These are phyloP conservation scores for Hanseniaspora vineae DNA, from an alignment of 805 yeast genomes.

Conservation along the genomic window DNA sequence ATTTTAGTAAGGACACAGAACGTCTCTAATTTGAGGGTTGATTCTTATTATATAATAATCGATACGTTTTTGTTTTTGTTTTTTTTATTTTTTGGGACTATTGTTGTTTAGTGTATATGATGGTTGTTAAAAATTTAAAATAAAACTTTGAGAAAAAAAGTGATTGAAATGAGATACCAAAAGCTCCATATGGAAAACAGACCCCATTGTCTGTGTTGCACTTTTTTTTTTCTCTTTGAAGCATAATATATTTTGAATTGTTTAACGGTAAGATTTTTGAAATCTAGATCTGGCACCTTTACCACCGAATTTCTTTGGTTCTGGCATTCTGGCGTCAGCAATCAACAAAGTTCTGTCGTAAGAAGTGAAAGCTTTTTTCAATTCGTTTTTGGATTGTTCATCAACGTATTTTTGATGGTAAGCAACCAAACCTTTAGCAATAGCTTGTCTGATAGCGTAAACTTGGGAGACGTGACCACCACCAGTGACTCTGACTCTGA, in stretches of 20 bases:
- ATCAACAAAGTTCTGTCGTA: slow-evolving; percentile 99
- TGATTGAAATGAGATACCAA: neutral
- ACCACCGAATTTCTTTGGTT: slow-evolving; percentile 99
- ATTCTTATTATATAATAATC: too few relatives aligned
- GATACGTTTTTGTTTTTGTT: too few relatives aligned
- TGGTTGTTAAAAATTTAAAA: too few relatives aligned
- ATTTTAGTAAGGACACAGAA: too few relatives aligned
- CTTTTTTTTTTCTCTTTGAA: slow-evolving; percentile 5
- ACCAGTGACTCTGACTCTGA: slow-evolving; percentile 98
- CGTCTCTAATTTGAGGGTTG: too few relatives aligned
- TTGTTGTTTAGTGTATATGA: too few relatives aligned
- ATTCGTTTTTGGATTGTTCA: slow-evolving; percentile 98
- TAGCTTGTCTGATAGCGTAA: slow-evolving; percentile 99
- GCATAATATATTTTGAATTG: too few relatives aligned
- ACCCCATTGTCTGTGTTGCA: too few relatives aligned
- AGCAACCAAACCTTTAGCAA: slow-evolving; percentile 99
- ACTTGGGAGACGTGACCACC: slow-evolving; percentile 99
- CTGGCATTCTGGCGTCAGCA: slow-evolving; percentile 99
- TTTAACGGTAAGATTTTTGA: slow-evolving; percentile 99
- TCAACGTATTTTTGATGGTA: slow-evolving; percentile 99
- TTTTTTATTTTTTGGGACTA: too few relatives aligned
- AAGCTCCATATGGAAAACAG: neutral
- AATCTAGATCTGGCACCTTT: slow-evolving; percentile 99
- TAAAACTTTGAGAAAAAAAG: neutral
- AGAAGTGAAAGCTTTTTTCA: slow-evolving; percentile 92